These are phyloP conservation scores for Daldinia eschscholtzii DNA, from an alignment of 2,329 filamentous ascomycete genomes.

Conservation along the genomic window DNA sequence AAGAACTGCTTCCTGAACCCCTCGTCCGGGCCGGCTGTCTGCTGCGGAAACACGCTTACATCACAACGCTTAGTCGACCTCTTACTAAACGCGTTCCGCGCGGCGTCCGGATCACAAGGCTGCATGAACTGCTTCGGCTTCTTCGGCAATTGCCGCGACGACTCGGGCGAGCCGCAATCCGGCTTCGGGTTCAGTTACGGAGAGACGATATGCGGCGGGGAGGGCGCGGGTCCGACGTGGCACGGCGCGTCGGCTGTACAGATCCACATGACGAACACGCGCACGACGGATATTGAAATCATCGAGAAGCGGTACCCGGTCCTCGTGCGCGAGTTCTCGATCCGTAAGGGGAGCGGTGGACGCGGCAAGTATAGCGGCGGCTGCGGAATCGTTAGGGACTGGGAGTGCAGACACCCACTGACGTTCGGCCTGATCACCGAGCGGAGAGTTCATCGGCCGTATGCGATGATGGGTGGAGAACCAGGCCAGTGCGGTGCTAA, in stretches of 20 bases:
- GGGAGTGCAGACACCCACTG: constrained; percentile 77
- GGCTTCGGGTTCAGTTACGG: constrained; percentile 77
- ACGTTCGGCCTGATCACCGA: constrained; percentile 79
- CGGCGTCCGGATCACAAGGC: constrained; percentile 77
- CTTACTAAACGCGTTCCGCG: constrained; percentile 45
- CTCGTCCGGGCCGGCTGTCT: constrained; percentile 42
- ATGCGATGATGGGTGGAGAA: constrained; percentile 77
- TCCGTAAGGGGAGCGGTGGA: constrained; percentile 70
- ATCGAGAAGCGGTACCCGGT: constrained; percentile 79
- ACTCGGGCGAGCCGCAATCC: constrained; percentile 29
- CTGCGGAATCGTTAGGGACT: constrained; percentile 76
- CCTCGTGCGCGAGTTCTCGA: constrained; percentile 72
- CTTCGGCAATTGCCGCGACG: constrained; percentile 55
- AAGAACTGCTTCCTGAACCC: constrained; percentile 54
- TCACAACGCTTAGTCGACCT: constrained; percentile 44
- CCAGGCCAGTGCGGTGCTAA: constrained; percentile 77
- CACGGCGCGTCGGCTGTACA: constrained; percentile 76
- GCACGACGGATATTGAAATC: constrained; percentile 78
- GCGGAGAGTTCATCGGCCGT: constrained; percentile 76
- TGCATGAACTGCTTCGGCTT: constrained; percentile 86
- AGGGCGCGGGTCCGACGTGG: constrained; percentile 75
- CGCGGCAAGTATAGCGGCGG: constrained; percentile 72
- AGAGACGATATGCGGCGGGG: constrained; percentile 80
- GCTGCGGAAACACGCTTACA: constrained; percentile 46
- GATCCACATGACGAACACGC: constrained; percentile 81